Evolutionary conservation across 2,329 filamentous ascomycete genomes (phyloP).

Genomic region (Stromatinia cepivora): DNA sequence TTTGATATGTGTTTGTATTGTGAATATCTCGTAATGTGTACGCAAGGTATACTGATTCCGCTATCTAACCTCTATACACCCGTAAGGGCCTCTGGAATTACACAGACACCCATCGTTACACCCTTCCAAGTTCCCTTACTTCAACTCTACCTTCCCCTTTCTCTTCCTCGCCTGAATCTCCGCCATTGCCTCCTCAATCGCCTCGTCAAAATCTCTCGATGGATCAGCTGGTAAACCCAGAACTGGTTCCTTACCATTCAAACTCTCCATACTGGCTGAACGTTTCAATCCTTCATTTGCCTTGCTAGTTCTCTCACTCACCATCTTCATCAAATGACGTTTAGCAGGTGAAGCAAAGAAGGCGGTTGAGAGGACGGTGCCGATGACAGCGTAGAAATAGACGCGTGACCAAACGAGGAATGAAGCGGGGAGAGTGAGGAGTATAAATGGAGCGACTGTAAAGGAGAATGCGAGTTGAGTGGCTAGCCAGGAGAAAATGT

Average conservation of each 20-base stretch:
- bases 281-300: conserved; percentile 45
- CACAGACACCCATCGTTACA: conserved; percentile 95
- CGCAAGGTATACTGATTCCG: background rate
- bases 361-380: conserved; percentile 61
- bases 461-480: conserved; percentile 87
- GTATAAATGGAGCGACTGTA: conserved; percentile 78
- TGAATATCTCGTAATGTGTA: background rate
- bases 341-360: conserved; percentile 84
- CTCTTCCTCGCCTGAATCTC: conserved; percentile 45
- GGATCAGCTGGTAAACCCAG: conserved; percentile 80
- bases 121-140: conserved; percentile 62
- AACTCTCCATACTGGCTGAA: conserved; percentile 57
- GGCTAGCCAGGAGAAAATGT: conserved; percentile 69
- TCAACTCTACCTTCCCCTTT: conserved; percentile 24
- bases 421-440: conserved; percentile 71
- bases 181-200: conserved; percentile 53
- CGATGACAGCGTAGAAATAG: conserved; percentile 82
- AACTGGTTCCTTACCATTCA: conserved; percentile 59
- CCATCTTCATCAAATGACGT: conserved; percentile 52
- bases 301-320: conserved; percentile 58
- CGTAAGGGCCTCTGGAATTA: conserved; percentile 74
- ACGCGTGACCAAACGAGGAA: conserved; percentile 78
- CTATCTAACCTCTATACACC: background rate
- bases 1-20: background rate
- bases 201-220: conserved; percentile 66